Evolutionary conservation across 257 asterid species (phyloP).

Genomic region (Solanum boliviense): DNA sequence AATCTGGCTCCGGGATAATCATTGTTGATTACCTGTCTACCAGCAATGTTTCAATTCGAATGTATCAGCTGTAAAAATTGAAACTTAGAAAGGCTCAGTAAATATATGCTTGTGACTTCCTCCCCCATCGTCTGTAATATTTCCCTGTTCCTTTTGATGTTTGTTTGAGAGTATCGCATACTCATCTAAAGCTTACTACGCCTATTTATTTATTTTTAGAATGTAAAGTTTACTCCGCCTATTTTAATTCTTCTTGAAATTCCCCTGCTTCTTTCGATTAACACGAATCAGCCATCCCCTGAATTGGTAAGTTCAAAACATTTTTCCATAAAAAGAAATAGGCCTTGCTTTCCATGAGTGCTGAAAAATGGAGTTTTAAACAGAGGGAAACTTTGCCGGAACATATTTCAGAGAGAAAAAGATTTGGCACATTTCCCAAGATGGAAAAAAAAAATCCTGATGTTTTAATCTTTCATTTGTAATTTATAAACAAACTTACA

Average conservation of each 20-base stretch:
- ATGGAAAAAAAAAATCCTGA: neutral
- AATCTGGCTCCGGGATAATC: neutral
- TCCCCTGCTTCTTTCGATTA: neutral
- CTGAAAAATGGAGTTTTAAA: neutral
- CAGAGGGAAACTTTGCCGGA: neutral
- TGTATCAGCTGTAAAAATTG: neutral
- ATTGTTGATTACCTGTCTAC: neutral
- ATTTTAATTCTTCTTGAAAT: neutral
- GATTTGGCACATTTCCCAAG: neutral
- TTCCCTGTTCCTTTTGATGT: neutral
- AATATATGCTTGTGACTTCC: neutral
- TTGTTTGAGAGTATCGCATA: neutral
- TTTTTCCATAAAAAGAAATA: neutral
- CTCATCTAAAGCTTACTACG: neutral
- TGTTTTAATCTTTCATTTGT: neutral
- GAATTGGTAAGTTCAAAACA: neutral
- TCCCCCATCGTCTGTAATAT: neutral
- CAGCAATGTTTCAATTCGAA: neutral
- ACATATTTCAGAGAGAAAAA: neutral
- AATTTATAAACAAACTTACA: constrained; percentile 36
- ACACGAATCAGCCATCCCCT: neutral
- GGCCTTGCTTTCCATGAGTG: neutral
- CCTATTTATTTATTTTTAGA: neutral
- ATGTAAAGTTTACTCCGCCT: neutral
- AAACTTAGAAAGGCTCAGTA: neutral